A percentile compares a stretch with the other conserved stretches of the same genome.
Evolutionary conservation across 1,139 yeast species (phyloP).

Genomic region (Starmera stellimalicola): DNA sequence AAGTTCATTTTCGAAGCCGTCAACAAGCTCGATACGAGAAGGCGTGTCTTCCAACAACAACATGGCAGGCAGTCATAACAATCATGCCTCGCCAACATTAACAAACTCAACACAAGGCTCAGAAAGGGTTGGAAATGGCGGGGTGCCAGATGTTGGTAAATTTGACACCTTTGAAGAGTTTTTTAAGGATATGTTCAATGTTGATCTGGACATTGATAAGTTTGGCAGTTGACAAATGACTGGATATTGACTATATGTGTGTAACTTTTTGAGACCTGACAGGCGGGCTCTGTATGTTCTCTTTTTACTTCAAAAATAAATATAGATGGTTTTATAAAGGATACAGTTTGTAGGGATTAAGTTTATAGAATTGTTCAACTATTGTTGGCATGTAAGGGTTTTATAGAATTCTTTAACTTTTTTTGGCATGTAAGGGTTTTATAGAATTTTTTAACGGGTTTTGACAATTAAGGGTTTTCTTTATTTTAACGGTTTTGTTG

Average conservation of each 20-base stretch:
- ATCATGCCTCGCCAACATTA: not conserved
- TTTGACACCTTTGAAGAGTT: constrained; percentile 41
- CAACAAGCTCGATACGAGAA: constrained; percentile 7
- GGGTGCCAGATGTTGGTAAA: constrained; percentile 31
- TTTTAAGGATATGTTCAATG: constrained; percentile 30
- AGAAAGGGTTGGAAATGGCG: constrained; percentile 3
- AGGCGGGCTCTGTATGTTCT: no score
- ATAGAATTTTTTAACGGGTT: no score
- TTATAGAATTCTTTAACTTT: no score
- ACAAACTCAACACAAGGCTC: not conserved
- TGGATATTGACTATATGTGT: constrained; percentile 47
- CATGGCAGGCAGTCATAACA: not conserved
- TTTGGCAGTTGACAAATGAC: constrained; percentile 45
- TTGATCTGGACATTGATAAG: constrained; percentile 22
- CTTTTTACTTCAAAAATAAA: no score
- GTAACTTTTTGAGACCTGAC: no score
- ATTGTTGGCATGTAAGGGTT: no score
- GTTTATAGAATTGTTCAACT: no score
- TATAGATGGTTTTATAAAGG: no score
- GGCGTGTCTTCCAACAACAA: not conserved
- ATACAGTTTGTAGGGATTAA: no score
- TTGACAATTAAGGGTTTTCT: no score
- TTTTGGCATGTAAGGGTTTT: no score
- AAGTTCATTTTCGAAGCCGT: constrained; percentile 13
- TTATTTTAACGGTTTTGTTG: no score